A percentile compares a stretch with the other conserved stretches of the same genome.
These are phyloP conservation scores for Euphorbia celastroides DNA, from an alignment of 441 rosid genomes.

Conservation along the genomic window DNA sequence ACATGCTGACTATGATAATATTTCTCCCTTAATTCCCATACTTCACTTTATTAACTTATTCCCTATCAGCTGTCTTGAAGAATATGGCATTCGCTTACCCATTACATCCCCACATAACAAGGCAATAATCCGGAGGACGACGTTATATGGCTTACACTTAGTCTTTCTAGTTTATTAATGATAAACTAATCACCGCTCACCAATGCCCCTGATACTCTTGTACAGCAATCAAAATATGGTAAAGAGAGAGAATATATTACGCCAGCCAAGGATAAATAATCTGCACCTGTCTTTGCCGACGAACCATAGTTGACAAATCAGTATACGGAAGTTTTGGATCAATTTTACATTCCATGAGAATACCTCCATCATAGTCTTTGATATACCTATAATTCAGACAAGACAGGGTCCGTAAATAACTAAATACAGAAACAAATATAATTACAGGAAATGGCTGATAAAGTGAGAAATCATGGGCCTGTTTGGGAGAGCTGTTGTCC, in stretches of 20 bases:
- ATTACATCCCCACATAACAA: not conserved
- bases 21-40: too few relatives aligned
- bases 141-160: not conserved
- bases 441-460: not conserved
- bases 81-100: not conserved
- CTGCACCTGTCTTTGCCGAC: conserved; percentile 80
- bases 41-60: too few relatives aligned
- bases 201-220: not conserved
- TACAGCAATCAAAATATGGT: not conserved
- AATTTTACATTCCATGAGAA: conserved; percentile 98
- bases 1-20: too few relatives aligned
- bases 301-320: conserved; percentile 87
- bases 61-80: not conserved
- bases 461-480: conserved; percentile 7
- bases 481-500: too few relatives aligned
- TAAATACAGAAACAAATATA: not conserved
- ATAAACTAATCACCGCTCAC: not conserved
- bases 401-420: not conserved
- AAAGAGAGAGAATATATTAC: not conserved
- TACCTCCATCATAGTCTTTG: conserved; percentile 98
- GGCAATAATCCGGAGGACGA: conserved; percentile 9
- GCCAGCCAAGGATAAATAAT: conserved; percentile 4
- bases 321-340: conserved; percentile 97
- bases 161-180: conserved; percentile 5
- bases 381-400: conserved; percentile 50